These are phyloP conservation scores for Cydonia oblonga DNA, from an alignment of 331 rosid genomes.

Conservation along the genomic window DNA sequence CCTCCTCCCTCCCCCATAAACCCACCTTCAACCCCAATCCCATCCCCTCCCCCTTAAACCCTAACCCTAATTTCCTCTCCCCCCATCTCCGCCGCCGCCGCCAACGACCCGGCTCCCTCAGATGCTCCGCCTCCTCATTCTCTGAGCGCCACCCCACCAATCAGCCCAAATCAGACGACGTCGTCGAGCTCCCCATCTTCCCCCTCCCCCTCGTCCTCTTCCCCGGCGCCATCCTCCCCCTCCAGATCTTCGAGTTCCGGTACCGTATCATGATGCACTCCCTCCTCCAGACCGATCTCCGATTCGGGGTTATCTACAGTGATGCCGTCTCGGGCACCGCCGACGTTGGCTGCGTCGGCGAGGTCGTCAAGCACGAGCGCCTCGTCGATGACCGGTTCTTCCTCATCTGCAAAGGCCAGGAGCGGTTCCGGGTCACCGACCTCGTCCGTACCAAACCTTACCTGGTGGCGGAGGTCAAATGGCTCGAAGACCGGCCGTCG, in stretches of 20 bases:
- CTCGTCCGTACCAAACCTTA: slow-evolving; percentile 83
- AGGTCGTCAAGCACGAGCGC: slow-evolving; percentile 85
- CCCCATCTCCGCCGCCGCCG: slow-evolving; percentile 22
- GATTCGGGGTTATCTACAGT: slow-evolving; percentile 81
- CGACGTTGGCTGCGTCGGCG: slow-evolving; percentile 93
- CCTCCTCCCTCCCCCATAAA: slow-evolving; percentile 40
- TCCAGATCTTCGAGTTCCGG: slow-evolving; percentile 98
- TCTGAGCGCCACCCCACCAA: slow-evolving; percentile 71
- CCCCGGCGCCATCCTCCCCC: slow-evolving; percentile 90
- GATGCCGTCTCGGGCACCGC: slow-evolving; percentile 71
- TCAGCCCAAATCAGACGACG: slow-evolving; percentile 69
- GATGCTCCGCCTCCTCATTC: slow-evolving; percentile 80
- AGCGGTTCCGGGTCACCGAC: slow-evolving; percentile 67
- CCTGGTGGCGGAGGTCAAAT: slow-evolving; percentile 75
- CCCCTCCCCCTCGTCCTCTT: slow-evolving; percentile 87
- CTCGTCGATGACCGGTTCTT: slow-evolving; percentile 96
- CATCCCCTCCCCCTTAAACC: slow-evolving; percentile 16
- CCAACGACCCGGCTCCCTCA: slow-evolving; percentile 23
- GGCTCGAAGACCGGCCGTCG: slow-evolving; percentile 94
- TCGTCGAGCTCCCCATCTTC: slow-evolving; percentile 83
- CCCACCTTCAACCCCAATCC: slow-evolving; percentile 43
- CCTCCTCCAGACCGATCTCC: slow-evolving; percentile 92
- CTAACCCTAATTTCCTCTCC: slow-evolving; percentile 32
- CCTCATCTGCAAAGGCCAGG: slow-evolving; percentile 91
- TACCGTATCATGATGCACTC: slow-evolving; percentile 99